Evolutionary conservation across 306 rosid species (phyloP).

Genomic region (Morella rubra): DNA sequence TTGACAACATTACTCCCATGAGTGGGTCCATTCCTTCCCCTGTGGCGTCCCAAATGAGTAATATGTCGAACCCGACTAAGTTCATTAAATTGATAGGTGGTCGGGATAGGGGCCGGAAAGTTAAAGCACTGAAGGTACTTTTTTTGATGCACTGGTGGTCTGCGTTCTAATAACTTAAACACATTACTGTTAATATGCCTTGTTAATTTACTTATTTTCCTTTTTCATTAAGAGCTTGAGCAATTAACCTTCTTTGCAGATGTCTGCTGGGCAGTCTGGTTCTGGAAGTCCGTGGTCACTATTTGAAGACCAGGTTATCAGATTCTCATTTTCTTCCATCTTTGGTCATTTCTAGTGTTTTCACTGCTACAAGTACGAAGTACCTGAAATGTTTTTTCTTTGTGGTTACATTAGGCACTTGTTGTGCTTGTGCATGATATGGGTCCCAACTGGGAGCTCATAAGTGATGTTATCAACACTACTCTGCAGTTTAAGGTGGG

Average conservation of each 20-base stretch:
- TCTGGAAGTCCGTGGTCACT: constrained; percentile 89
- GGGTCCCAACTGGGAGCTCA: constrained; percentile 99
- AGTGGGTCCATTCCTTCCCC: constrained; percentile 92
- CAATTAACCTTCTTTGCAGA: constrained; percentile 40
- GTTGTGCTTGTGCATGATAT: constrained; percentile 97
- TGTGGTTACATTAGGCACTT: constrained; percentile 57
- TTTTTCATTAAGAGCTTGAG: constrained; percentile 10
- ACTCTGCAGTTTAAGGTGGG: constrained; percentile 86
- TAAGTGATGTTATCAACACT: constrained; percentile 89
- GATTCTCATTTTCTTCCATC: neutral
- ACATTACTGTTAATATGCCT: constrained; percentile 1
- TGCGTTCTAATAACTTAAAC: constrained; percentile 19
- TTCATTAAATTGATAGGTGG: constrained; percentile 83
- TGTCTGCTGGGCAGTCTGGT: constrained; percentile 72
- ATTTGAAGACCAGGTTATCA: constrained; percentile 89
- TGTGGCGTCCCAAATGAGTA: constrained; percentile 89
- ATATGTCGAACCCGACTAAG: constrained; percentile 83
- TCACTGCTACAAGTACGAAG: constrained; percentile 1
- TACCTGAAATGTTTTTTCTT: constrained; percentile 13
- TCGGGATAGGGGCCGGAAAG: constrained; percentile 80
- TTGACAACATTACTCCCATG: constrained; percentile 61
- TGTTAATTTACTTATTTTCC: constrained; percentile 4
- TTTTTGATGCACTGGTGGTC: constrained; percentile 20
- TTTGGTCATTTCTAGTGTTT: constrained; percentile 16
- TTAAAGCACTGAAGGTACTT: constrained; percentile 73